Evolutionary conservation across 108 stramenopile genomes (phyloP).

Genomic region (Parietichytrium sp.): DNA sequence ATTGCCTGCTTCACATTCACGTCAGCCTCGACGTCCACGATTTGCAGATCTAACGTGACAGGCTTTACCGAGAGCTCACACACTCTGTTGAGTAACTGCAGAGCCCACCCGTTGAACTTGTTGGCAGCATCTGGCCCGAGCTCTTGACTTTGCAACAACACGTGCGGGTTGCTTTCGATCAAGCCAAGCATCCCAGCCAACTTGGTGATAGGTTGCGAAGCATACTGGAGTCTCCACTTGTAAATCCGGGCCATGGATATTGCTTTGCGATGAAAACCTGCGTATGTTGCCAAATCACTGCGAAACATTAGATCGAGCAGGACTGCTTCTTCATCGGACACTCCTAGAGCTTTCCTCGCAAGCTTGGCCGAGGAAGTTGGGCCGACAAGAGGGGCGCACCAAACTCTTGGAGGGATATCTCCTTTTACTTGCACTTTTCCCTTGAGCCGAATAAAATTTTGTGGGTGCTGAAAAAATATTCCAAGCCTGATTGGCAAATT

Average conservation of each 20-base stretch:
- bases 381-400: background rate
- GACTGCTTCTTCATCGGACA: conserved; percentile 6
- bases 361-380: conserved; percentile 15
- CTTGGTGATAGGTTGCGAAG: background rate
- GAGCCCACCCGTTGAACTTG: background rate
- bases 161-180: background rate
- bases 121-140: background rate
- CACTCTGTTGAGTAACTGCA: background rate
- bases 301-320: background rate
- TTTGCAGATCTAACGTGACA: background rate
- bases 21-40: background rate
- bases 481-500: conserved; percentile 6
- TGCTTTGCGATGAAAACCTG: conserved; percentile 8
- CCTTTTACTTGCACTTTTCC: background rate
- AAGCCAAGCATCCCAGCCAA: background rate
- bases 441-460: background rate
- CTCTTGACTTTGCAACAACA: background rate
- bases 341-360: background rate
- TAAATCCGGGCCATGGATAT: background rate
- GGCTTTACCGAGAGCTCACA: conserved; percentile 28
- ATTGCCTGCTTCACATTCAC: conserved; percentile 21
- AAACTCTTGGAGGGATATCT: conserved; percentile 29
- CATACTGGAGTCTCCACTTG: conserved; percentile 36
- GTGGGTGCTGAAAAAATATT: background rate
- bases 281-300: background rate